A percentile compares a stretch with the other conserved stretches of the same genome.
phyloP scores from a whole-genome alignment of 139 green algal species.

The Coelastrella sp. region DNA sequence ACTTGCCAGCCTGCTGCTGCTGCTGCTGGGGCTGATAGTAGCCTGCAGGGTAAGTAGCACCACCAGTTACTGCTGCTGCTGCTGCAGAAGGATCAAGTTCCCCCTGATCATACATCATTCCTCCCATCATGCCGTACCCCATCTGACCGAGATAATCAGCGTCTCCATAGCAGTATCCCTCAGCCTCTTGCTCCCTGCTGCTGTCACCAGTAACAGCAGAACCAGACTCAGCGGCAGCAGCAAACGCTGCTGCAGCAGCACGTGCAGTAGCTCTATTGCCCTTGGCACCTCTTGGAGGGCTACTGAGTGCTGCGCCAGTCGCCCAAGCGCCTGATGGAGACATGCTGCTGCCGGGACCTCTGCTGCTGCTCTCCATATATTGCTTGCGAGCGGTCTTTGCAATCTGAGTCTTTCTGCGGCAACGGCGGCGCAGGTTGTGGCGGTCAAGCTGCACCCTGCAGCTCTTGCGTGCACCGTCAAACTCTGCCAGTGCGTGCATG shows the following conservation, averaged over 20 bases:
- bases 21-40: background rate
- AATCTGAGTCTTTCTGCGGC: constrained; percentile 22
- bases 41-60: background rate
- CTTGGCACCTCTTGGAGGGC: background rate
- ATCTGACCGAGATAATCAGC: constrained; percentile 14
- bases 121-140: background rate
- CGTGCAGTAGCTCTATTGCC: background rate
- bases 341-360: constrained; percentile 17
- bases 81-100: constrained; percentile 10
- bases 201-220: background rate
- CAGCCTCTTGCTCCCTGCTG: constrained; percentile 1
- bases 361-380: background rate
- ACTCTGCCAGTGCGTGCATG: constrained; percentile 81
- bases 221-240: constrained; percentile 1
- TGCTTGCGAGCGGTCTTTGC: background rate
- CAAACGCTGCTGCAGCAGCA: constrained; percentile 27
- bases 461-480: constrained; percentile 82
- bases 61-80: background rate
- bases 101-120: background rate
- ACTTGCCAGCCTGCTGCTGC: constrained; percentile 14
- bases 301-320: background rate
- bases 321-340: background rate
- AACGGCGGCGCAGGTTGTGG: constrained; percentile 45
- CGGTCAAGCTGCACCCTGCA: constrained; percentile 68
- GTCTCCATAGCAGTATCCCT: constrained; percentile 16